Base-by-base conservation (phyloP, 2,329 filamentous ascomycete genomes). In the Neobulgaria alba region DNA sequence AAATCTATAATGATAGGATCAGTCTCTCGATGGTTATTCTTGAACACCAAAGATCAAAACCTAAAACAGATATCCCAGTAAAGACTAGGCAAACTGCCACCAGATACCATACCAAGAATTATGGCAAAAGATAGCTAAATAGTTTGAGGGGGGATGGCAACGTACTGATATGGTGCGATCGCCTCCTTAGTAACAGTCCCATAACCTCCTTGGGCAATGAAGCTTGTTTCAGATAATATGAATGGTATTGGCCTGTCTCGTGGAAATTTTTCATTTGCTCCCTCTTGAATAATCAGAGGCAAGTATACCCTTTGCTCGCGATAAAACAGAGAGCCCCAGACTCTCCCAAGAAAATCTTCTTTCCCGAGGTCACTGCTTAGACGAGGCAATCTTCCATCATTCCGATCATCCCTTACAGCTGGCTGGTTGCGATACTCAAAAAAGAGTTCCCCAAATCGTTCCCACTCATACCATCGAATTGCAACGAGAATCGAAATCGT, bases 401-500 rank as follows among this genome's bases (percentile, higher is more conserved):
- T 38, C 10, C 29, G 39, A 16, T 39, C 23, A 5, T 17, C n/a
- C 10, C 18, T 35, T 3, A 42, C n/a, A 16, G 9, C 3, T 10
- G 15, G 14, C n/a, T n/a, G n/a, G n/a, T n/a, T n/a, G 21, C 31
- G n/a, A 17, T 31, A 29, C 12, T 42, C 39, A 12, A 39, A 37
- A 29, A 46, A 46, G 18, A 41, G 33, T 9, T 29, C 14, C 17
- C 18, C 32, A 20, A 43, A 46, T 17, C 10, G 18, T 23, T 15
- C 7, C 44, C 44, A 46, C 5, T 33, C 17, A 9, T 43, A 21
- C 44, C 44, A 46, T 20, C 20, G 10, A 8, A 46, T 46, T n/a
- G 18, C 12, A 14, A 46, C 40, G n/a, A 46, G 37, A 30, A 46
- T 46, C 10, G 40, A 46, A 16, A 46, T 17, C n/a, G 36, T 39